Evolutionary conservation across 2,329 filamentous ascomycete genomes (phyloP).

Genomic region (Clonostachys rhizophaga): DNA sequence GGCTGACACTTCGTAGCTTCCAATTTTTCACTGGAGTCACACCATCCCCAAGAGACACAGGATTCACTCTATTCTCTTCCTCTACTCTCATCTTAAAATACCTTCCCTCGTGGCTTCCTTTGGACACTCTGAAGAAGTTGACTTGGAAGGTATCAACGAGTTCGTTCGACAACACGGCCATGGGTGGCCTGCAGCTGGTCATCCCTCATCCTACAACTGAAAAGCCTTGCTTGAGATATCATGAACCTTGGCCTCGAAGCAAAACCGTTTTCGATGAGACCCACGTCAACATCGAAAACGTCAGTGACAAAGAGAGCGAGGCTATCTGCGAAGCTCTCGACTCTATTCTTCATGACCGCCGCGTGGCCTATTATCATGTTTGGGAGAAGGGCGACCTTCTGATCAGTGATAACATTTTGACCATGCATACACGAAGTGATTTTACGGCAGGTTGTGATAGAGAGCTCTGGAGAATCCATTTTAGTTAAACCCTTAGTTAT

Average conservation of each 20-base stretch:
- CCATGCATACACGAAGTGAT: slow-evolving; percentile 43
- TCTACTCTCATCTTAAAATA: slow-evolving; percentile 44
- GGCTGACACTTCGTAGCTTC: slow-evolving; percentile 24
- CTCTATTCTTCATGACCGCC: slow-evolving; percentile 38
- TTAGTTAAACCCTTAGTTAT: slow-evolving; percentile 8
- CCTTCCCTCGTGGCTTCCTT: slow-evolving; percentile 27
- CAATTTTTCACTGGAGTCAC: slow-evolving; percentile 46
- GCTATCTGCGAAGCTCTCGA: slow-evolving; percentile 33
- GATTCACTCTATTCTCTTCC: slow-evolving; percentile 48
- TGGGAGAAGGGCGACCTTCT: slow-evolving; percentile 53
- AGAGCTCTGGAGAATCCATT: slow-evolving; percentile 46
- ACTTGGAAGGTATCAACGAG: slow-evolving; percentile 44
- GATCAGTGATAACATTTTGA: slow-evolving; percentile 44
- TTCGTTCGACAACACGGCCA: slow-evolving; percentile 36
- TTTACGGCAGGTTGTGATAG: slow-evolving; percentile 35
- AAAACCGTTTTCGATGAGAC: slow-evolving; percentile 46
- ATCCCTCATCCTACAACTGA: slow-evolving; percentile 36
- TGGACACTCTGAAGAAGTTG: slow-evolving; percentile 27
- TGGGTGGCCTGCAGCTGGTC: slow-evolving; percentile 38
- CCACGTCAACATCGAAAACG: slow-evolving; percentile 32
- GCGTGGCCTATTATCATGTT: slow-evolving; percentile 41
- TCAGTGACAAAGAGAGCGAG: slow-evolving; percentile 16
- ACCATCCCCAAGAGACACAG: slow-evolving; percentile 41
- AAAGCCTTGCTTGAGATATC: slow-evolving; percentile 45
- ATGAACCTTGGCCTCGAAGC: slow-evolving; percentile 48